Base-by-base conservation (phyloP, 768 basidiomycete genomes). In the Boletus fagicola region DNA sequence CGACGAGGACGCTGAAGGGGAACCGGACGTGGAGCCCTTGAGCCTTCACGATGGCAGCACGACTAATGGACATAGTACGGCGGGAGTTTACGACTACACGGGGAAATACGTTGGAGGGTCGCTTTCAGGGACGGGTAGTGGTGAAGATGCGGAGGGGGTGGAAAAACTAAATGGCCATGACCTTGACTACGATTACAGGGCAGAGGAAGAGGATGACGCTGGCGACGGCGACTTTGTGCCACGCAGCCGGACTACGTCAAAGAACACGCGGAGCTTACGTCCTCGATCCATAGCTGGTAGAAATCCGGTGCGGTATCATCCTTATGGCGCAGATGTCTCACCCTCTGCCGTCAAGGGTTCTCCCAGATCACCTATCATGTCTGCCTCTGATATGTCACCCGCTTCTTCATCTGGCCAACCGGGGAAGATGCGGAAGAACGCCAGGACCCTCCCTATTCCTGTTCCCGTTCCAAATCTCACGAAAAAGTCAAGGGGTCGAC, bases 401-500 rank as follows among this genome's bases (percentile, higher is more conserved):
- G 31, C 57, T 51, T 63, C 63, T 18, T 61, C 68, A 43, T 47
- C 67, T 52, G 61, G 57, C 8, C 72, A 68, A 30, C 56, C 61
- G 53, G 62, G 61, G 51, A 69, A 65, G 59, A 53, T 65, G 59
- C 71, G 74, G 56, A 70, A 73, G 62, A 75, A 74, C 46, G 56
- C 72, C 15, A 74, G 80, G 33, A 75, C 72, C 28, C 68, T 83
- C 5, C 81, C 80, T 26, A 69, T 83, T 18, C 86, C 86, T 43
- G 72, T 87, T 11, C 85, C 86, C 31, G 79, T 87, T 5, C 86
- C 86, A 1, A 83, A 87, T 67, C 77, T 88, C 42, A 88, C 80
- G 13, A 88, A 88, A 72, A 87, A 87, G 62, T 83, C 82, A 44
- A 76, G 86, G n/a, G 86, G 86, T 12, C 77, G 86, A 20, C 74